These are phyloP conservation scores for Ampelocalamus luodianensis DNA, from an alignment of 176 grass and related monocot genomes.

Conservation along the genomic window DNA sequence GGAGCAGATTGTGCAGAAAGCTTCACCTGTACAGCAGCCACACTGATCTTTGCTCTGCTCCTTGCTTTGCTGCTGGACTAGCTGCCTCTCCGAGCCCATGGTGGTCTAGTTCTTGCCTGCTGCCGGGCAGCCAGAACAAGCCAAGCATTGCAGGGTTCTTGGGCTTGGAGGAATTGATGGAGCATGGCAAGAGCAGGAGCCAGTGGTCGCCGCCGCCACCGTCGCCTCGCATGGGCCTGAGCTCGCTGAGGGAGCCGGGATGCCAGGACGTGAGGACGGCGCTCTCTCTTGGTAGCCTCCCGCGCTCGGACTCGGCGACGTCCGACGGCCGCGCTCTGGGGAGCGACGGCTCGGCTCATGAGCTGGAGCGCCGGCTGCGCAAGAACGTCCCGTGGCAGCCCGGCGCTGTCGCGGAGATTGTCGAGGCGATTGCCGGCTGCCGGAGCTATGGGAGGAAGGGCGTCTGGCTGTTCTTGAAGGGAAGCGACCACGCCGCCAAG, in stretches of 20 bases:
- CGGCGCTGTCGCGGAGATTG: slow-evolving; percentile 48
- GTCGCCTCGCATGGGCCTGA: not conserved
- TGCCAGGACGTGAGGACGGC: slow-evolving; percentile 15
- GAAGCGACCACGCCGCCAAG: slow-evolving; percentile 54
- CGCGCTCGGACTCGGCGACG: slow-evolving; percentile 75
- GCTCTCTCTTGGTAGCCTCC: slow-evolving; percentile 56
- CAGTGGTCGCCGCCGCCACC: slow-evolving; percentile 30
- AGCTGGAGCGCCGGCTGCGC: slow-evolving; percentile 60
- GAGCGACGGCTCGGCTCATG: slow-evolving; percentile 14
- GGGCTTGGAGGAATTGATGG: slow-evolving; percentile 30
- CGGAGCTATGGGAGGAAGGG: slow-evolving; percentile 30
- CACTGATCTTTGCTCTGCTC: slow-evolving; percentile 40
- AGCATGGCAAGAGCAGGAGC: slow-evolving; percentile 8
- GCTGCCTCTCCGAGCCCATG: slow-evolving; percentile 33
- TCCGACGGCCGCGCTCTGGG: slow-evolving; percentile 43
- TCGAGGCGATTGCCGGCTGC: slow-evolving; percentile 34
- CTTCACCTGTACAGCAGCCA: slow-evolving; percentile 59
- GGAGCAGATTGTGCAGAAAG: slow-evolving; percentile 77
- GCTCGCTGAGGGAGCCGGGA: not conserved
- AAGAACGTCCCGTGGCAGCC: slow-evolving; percentile 79
- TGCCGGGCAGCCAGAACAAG: slow-evolving; percentile 39
- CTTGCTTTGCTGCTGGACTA: slow-evolving; percentile 38
- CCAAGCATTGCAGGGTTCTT: slow-evolving; percentile 42
- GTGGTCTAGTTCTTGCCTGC: slow-evolving; percentile 49
- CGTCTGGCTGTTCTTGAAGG: slow-evolving; percentile 61